These are phyloP conservation scores for Taiwanofungus camphoratus DNA, from an alignment of 1,284 basidiomycete species.

Conservation along the genomic window DNA sequence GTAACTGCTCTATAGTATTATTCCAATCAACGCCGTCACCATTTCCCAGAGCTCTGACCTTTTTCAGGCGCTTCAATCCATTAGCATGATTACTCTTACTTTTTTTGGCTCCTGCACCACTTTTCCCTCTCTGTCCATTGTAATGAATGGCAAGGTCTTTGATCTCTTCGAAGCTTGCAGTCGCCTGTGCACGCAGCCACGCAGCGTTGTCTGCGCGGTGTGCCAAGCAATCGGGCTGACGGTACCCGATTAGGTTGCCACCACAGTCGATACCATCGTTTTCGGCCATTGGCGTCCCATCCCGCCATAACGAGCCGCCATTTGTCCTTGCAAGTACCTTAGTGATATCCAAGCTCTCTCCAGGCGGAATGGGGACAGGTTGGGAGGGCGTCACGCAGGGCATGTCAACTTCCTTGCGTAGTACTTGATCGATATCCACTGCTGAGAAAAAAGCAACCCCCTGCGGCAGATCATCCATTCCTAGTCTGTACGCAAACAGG, in stretches of 20 bases:
- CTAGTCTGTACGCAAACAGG: slow-evolving; percentile 88
- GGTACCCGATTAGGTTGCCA: slow-evolving; percentile 40
- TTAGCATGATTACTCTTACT: slow-evolving; percentile 5
- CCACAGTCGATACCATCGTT: slow-evolving; percentile 17
- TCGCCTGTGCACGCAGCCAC: slow-evolving; percentile 73
- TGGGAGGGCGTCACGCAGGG: slow-evolving; percentile 94
- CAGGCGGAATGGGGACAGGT: slow-evolving; percentile 74
- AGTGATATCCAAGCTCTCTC: slow-evolving; percentile 79
- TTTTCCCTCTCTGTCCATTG: slow-evolving; percentile 35
- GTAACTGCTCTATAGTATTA: slow-evolving; percentile 19
- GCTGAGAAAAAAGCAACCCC: slow-evolving; percentile 96
- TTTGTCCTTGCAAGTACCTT: slow-evolving; percentile 61
- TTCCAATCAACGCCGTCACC: slow-evolving; percentile 22
- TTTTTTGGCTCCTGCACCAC: slow-evolving; percentile 25
- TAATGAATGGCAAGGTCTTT: slow-evolving; percentile 53
- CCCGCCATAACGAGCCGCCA: slow-evolving; percentile 55
- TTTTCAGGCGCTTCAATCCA: slow-evolving; percentile 15
- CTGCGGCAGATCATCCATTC: slow-evolving; percentile 94
- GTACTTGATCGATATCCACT: slow-evolving; percentile 88
- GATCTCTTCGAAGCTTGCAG: slow-evolving; percentile 60
- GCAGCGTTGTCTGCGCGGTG: slow-evolving; percentile 58
- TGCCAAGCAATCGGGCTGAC: slow-evolving; percentile 46
- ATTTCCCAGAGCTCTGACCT: slow-evolving; percentile 17
- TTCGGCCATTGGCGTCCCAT: slow-evolving; percentile 48
- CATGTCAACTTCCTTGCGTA: slow-evolving; percentile 97